Evolutionary conservation across 2,329 filamentous ascomycete species (phyloP).

Genomic region (Gyromitra esculenta): DNA sequence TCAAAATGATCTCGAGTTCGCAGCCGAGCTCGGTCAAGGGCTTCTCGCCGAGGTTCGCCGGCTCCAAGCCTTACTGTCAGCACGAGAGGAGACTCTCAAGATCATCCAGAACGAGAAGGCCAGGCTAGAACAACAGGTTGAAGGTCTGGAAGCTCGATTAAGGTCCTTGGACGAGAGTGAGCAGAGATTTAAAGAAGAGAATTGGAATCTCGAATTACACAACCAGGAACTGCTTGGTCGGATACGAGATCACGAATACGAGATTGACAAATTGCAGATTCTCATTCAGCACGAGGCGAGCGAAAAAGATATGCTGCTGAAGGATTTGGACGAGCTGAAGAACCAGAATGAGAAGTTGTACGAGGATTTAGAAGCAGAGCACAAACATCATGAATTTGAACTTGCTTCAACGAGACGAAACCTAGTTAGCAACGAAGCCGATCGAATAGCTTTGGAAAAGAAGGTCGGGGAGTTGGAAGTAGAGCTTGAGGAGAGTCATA

Average conservation of each 20-base stretch:
- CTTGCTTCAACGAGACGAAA: conserved; percentile 83
- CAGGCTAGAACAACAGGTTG: conserved; percentile 81
- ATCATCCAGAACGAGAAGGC: conserved; percentile 78
- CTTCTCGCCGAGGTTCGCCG: conserved; percentile 93
- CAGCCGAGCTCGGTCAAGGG: conserved; percentile 96
- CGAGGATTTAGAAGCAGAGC: conserved; percentile 79
- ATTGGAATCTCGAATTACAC: conserved; percentile 95
- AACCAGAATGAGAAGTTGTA: conserved; percentile 78
- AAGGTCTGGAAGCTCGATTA: conserved; percentile 80
- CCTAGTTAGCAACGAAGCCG: conserved; percentile 78
- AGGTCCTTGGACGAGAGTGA: conserved; percentile 90
- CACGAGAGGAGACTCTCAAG: conserved; percentile 87
- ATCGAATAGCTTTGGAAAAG: conserved; percentile 79
- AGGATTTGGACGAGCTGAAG: conserved; percentile 90
- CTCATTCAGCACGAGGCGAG: conserved; percentile 70
- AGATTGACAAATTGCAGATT: conserved; percentile 82
- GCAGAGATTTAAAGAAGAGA: conserved; percentile 96
- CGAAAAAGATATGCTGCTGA: conserved; percentile 80
- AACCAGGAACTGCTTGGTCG: conserved; percentile 81
- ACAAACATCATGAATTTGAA: conserved; percentile 78
- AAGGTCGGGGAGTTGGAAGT: conserved; percentile 84
- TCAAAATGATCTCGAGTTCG: conserved; percentile 95
- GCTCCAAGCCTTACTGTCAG: conserved; percentile 81
- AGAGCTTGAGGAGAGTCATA: conserved; percentile 57
- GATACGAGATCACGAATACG: conserved; percentile 79